phyloP scores from a whole-genome alignment of 495 filamentous ascomycete species.

The Penicillium roqueforti region DNA sequence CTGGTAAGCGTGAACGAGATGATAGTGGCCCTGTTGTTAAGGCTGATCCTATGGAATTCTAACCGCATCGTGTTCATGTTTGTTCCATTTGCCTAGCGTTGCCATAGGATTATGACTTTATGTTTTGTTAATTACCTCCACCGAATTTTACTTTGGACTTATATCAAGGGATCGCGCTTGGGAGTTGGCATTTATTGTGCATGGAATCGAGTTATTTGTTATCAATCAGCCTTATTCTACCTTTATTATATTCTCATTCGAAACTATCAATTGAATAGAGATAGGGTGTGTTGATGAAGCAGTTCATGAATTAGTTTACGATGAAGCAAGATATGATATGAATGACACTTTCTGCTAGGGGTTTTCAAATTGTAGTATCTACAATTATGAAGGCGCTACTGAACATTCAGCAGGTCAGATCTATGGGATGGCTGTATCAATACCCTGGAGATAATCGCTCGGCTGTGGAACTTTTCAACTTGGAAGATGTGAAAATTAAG shows the following conservation, averaged over 20 bases:
- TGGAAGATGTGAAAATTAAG: too few species aligned
- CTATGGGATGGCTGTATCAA: too few species aligned
- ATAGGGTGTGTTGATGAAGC: too few species aligned
- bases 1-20: slow-evolving; percentile 65
- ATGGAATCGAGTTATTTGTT: background rate
- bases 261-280: background rate
- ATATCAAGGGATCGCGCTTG: background rate
- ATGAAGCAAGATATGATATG: too few species aligned
- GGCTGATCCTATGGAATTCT: slow-evolving; percentile 53
- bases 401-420: too few species aligned
- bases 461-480: background rate
- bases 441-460: too few species aligned
- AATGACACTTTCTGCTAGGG: too few species aligned
- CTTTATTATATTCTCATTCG: background rate
- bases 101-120: slow-evolving; percentile 15
- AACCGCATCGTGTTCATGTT: background rate
- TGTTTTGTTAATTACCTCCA: slow-evolving; percentile 4
- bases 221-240: background rate
- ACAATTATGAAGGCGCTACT: too few species aligned
- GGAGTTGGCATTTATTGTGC: slow-evolving; percentile 1
- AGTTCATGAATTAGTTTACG: too few species aligned
- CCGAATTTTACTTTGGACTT: background rate
- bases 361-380: too few species aligned
- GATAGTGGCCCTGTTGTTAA: slow-evolving; percentile 47
- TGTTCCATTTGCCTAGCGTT: background rate